Evolutionary conservation across 306 rosid genomes (phyloP).

Genomic region (Fagus crenata): DNA sequence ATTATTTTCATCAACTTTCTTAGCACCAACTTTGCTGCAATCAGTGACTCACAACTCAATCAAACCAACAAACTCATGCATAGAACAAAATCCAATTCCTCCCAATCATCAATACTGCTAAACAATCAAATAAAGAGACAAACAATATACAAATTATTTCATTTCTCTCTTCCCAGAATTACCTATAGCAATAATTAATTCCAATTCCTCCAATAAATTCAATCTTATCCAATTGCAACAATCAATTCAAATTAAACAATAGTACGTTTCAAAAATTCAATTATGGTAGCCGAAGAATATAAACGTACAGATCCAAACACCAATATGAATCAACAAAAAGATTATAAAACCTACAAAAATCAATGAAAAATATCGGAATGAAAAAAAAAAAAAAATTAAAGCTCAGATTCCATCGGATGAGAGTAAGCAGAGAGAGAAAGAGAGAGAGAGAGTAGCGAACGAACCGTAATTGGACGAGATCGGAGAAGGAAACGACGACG

Average conservation of each 20-base stretch:
- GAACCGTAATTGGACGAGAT: slow-evolving; percentile 36
- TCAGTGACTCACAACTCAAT: not conserved
- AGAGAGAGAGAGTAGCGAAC: not conserved
- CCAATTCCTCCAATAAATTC: not conserved
- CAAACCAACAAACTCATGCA: not conserved
- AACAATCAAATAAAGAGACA: not conserved
- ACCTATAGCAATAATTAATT: not conserved
- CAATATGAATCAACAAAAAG: not conserved
- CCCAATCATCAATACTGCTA: not conserved
- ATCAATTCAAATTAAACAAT: not conserved
- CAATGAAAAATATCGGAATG: not conserved
- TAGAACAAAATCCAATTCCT: not conserved
- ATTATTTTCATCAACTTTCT: not conserved
- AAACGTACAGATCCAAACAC: not conserved
- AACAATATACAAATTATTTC: not conserved
- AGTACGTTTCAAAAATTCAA: not conserved
- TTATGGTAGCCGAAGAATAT: not conserved
- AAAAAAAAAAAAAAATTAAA: slow-evolving; percentile 18
- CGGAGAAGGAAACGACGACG: slow-evolving; percentile 33
- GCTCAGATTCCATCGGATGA: not conserved
- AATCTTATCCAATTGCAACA: not conserved
- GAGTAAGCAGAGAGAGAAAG: not conserved
- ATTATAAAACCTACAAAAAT: not conserved
- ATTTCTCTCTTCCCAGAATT: not conserved
- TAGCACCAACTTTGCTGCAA: not conserved